phyloP scores from a whole-genome alignment of 2,329 filamentous ascomycete genomes.

The Diaporthe destruens region DNA sequence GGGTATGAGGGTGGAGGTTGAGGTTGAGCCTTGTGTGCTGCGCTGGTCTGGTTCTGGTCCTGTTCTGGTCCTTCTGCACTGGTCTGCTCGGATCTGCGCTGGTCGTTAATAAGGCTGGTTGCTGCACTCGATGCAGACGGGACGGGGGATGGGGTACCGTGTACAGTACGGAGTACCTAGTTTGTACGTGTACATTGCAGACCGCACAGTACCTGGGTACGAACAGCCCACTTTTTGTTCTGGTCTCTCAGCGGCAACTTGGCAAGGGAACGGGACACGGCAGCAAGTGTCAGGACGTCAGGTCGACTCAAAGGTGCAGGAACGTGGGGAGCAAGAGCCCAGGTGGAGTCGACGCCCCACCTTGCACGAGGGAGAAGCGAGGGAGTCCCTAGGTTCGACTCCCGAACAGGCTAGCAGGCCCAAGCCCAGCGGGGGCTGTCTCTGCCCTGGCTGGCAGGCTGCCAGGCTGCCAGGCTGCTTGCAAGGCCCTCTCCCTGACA shows the following conservation, averaged over 20 bases:
- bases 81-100: slow-evolving; percentile 12
- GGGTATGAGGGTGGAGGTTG: neutral
- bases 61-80: neutral
- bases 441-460: slow-evolving; percentile 7
- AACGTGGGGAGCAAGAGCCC: slow-evolving; percentile 35
- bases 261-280: slow-evolving; percentile 15
- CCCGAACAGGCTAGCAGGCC: slow-evolving; percentile 26
- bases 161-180: no score
- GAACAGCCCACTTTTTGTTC: neutral
- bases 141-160: neutral
- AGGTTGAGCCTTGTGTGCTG: neutral
- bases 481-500: neutral
- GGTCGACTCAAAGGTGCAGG: slow-evolving; percentile 33
- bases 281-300: slow-evolving; percentile 27
- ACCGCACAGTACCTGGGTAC: neutral
- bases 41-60: neutral
- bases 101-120: slow-evolving; percentile 14
- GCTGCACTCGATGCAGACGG: slow-evolving; percentile 18
- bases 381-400: slow-evolving; percentile 12
- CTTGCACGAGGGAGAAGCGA: slow-evolving; percentile 36
- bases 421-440: slow-evolving; percentile 1
- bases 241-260: slow-evolving; percentile 10
- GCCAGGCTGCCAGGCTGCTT: neutral
- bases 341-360: slow-evolving; percentile 28
- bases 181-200: no score